phyloP scores from a whole-genome alignment of 23 red algal species.

The Gracilaria domingensis region DNA sequence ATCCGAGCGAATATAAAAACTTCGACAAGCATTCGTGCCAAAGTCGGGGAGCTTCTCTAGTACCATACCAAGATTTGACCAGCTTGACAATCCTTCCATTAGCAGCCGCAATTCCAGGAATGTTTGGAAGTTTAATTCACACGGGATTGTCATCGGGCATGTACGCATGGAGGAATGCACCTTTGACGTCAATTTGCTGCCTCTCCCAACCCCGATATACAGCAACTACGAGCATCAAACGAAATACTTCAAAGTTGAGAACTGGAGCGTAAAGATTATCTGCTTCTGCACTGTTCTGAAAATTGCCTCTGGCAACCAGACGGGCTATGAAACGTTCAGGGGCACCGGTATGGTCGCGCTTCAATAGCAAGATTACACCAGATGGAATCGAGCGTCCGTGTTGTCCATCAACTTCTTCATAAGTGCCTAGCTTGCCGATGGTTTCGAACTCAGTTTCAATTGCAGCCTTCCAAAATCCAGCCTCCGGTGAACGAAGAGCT shows the following conservation, averaged over 20 bases:
- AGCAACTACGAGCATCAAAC: neutral
- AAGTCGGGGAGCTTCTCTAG: neutral
- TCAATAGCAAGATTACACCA: neutral
- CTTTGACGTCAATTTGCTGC: slow-evolving; percentile 35
- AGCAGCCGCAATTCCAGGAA: neutral
- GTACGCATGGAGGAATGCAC: neutral
- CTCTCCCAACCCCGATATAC: neutral
- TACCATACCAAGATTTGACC: neutral
- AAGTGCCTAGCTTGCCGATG: too few relatives aligned
- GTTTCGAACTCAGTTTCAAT: too few relatives aligned
- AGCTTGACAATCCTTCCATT: neutral
- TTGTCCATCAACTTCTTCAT: neutral
- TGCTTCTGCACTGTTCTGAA: neutral
- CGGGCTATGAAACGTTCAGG: slow-evolving; percentile 3
- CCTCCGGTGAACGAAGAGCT: too few relatives aligned
- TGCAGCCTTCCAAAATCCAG: too few relatives aligned
- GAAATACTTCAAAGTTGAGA: slow-evolving; percentile 17
- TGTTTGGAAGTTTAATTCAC: neutral
- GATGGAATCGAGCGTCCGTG: neutral
- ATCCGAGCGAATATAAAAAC: neutral
- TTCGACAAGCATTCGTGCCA: neutral
- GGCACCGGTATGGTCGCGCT: neutral
- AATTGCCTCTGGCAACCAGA: slow-evolving; percentile 20
- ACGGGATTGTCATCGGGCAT: slow-evolving; percentile 31
- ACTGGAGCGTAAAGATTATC: slow-evolving; percentile 37